A percentile compares a stretch with the other conserved stretches of the same genome.
Evolutionary conservation across 306 rosid genomes (phyloP).

Genomic region (Prunus campanulata): DNA sequence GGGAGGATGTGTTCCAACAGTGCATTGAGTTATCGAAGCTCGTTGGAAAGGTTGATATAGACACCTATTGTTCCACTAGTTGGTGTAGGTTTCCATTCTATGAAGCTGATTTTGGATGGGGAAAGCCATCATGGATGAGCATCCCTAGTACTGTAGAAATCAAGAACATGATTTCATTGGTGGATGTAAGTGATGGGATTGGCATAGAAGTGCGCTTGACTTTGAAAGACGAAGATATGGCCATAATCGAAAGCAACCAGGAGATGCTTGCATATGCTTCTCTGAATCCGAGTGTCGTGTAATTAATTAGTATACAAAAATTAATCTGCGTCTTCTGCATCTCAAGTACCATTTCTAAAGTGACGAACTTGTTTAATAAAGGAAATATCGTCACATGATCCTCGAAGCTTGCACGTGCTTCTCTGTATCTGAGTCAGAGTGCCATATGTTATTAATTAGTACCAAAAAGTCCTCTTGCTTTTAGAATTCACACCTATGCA

Average conservation of each 20-base stretch:
- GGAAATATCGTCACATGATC: no score
- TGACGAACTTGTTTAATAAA: no score
- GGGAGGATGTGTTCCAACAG: background rate
- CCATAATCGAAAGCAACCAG: conserved; percentile 4
- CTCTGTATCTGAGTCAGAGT: background rate
- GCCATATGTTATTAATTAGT: background rate
- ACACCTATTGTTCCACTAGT: conserved; percentile 3
- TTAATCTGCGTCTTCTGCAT: no score
- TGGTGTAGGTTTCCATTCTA: conserved; percentile 21
- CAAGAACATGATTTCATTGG: conserved; percentile 11
- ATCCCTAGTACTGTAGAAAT: background rate
- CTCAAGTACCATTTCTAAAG: no score
- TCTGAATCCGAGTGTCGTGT: background rate
- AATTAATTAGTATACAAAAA: background rate
- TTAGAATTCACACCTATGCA: no score
- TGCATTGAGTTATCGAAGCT: background rate
- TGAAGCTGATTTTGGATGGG: conserved; percentile 30
- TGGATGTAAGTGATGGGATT: conserved; percentile 14
- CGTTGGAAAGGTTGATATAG: background rate
- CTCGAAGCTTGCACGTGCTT: conserved; percentile 2
- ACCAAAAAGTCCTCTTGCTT: no score
- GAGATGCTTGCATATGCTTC: conserved; percentile 5
- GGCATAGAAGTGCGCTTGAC: conserved; percentile 21
- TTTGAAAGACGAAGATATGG: background rate
- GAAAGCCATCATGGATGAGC: conserved; percentile 29